Base-by-base conservation (phyloP, 495 filamentous ascomycete genomes). In the Penicillium chermesinum region DNA sequence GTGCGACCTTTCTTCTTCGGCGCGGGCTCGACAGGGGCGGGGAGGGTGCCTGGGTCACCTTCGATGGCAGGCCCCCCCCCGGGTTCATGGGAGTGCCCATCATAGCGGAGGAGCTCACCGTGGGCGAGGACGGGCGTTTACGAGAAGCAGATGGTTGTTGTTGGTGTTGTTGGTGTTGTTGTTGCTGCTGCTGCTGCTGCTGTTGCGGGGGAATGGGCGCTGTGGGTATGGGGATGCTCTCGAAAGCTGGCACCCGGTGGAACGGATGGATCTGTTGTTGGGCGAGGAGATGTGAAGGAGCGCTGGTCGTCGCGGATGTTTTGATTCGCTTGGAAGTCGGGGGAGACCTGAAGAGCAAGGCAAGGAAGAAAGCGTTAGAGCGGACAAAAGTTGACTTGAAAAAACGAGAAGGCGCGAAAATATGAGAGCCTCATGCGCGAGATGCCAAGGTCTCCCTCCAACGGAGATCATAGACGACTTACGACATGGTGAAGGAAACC, bases 1-100 rank as follows among this genome's bases (percentile, higher is more conserved):
- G 93, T 97, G 50, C 93, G 73, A 54, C 88, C 90, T 73, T 95
- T 95, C 74, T 95, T 96, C 39, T 81, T 80, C 0, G 86, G 84
- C 2, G 85, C 79, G 7, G 75, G 66, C 47, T 73, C 65, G 16
- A 70, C 51, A 10, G 68, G 39, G 18, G 65, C 52, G 17, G 52
- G 50, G 14, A 53, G 49, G n/a, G 63, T 49, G 18, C 53, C 63
- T 30, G 60, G 54, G 47, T 70, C 67, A 17, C 59, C 63, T 35
- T 64, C 72, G 34, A 57, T 47, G 17, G 57, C 57, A 18, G n/a
- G n/a, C 59, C 59, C 16, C 58, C 59, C 5, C 5, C 10, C 12
- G 63, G 58, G 19, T 58, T 53, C 38, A 55, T 53, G 19, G 56
- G 56, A 5, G 62, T 47, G 27, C 63, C 53, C 57, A 73, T 67